Base-by-base conservation (phyloP, 768 basidiomycete species). In the Psilocybe cyanescens region DNA sequence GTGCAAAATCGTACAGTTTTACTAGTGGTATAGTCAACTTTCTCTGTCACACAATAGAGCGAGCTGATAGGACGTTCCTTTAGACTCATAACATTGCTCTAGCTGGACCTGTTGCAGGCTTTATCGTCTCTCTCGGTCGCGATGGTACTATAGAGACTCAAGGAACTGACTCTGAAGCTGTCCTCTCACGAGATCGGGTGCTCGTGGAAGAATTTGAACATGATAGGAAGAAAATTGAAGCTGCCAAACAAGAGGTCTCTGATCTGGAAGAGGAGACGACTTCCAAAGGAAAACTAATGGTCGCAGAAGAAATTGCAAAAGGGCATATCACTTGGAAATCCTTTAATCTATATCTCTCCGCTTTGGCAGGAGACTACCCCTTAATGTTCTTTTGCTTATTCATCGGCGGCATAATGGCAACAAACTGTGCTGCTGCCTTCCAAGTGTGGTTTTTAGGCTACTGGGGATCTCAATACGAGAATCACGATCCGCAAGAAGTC, bases 1-100 rank as follows among this genome's bases (percentile, higher is more conserved):
- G 81, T 94, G 69, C 74, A 78, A 35, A 86, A 83, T 9, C 83
- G 94, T 52, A 96, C 95, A 0, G 77, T 95, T 58, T 81, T 97
- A 44, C 80, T 97, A 24, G 94, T 96, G 35, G 84, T 84, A 66
- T 55, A 78, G 17, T 14, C 5, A 16, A 14, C n/a, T 37, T 55
- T 52, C n/a, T 53, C 11, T 30, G 55, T 44, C n/a, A 19, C 41
- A 16, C 41, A 12, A 44, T 17, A 8, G 30, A 11, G 29, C 14
- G 14, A 28, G 31, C 17, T 4, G n/a, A 51, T 31, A 28, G 9
- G 8, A 11, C 39, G 14, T 8, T 45, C 28, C 19, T n/a, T 14
- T 50, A 80, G 80, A 78, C 78, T 1, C 79, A 80, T 61, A 80
- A 81, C 60, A 41, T 87, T 16, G 79, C 80, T 0, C 76, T 88